Evolutionary conservation across 495 filamentous ascomycete species (phyloP), one percentile per base, ranked within the genome.

Genomic region (Annulohypoxylon stygium): DNA sequence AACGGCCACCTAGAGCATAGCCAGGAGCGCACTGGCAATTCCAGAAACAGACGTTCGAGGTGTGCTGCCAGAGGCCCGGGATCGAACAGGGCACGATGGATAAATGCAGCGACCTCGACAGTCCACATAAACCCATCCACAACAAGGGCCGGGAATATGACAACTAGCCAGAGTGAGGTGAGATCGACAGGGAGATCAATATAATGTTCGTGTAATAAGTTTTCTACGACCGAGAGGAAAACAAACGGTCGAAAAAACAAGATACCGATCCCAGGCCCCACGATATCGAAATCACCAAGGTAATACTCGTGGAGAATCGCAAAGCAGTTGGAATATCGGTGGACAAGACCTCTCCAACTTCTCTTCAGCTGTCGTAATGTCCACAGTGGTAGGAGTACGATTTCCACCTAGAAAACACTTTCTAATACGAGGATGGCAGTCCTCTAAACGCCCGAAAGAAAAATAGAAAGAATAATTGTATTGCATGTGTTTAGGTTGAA

Each of bases 371-470:
- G 54, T 61, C n/a, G 47, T 18, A 55, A 2, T 37, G 61, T 11
- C 16, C 70, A 18, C 16, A 61, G 34, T 0, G 57, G 26, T 55
- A 45, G 33, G 3, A 6, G 30, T 6, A 30, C 30, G 5, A 58
- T 51, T 48, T 11, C 36, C 16, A 48, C 41, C 47, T 23, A 51
- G 25, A 18, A 62, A 26, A 62, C 11, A 16, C 18, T 50, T 23
- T 45, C 2, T 12, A 43, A 23, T 50, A 33, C 25, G 20, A 55
- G 23, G 26, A 57, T 14, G 11, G 9, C 25, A 33, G 47, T 34
- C 61, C 43, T 61, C 55, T 50, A 51, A 39, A 69, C 33, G 14
- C 41, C 61, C 26, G 20, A 68, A 12, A 25, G 20, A 45, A 65
- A 45, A 25, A 45, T 64, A 48, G 4, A 34, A 58, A 34, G 10